Percentiles rank a stretch among this genome's conserved stretches.
phyloP scores from a whole-genome alignment of 805 yeast species.

The Candida golubevii region DNA sequence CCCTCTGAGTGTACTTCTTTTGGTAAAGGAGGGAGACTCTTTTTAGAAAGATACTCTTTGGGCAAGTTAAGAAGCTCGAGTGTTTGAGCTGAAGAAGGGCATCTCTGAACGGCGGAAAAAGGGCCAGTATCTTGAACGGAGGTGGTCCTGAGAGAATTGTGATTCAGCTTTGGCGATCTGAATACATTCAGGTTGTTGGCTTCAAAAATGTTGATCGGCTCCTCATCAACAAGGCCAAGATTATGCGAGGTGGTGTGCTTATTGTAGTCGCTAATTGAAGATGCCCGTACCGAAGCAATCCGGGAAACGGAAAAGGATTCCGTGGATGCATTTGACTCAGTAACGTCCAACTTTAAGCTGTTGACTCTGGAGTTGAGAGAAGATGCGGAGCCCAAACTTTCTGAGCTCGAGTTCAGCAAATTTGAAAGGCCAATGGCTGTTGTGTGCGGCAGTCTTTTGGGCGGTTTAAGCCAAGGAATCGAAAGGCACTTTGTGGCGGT shows the following conservation, averaged over 20 bases:
- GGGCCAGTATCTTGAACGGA: not conserved
- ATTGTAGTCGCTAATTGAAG: constrained; percentile 33
- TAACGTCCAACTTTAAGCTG: not conserved
- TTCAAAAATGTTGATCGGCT: constrained; percentile 5
- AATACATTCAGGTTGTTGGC: constrained; percentile 32
- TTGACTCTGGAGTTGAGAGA: constrained; percentile 3
- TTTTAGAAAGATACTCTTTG: constrained; percentile 25
- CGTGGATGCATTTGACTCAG: constrained; percentile 5
- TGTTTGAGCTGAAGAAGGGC: constrained; percentile 7
- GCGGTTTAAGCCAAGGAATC: constrained; percentile 30
- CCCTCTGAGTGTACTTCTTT: constrained; percentile 6
- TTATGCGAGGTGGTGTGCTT: constrained; percentile 31
- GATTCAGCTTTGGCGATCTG: constrained; percentile 1
- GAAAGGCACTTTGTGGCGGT: constrained; percentile 32
- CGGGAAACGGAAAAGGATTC: constrained; percentile 15
- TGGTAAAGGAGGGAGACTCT: constrained; percentile 20
- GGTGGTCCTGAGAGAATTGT: not conserved
- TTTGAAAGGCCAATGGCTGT: not conserved
- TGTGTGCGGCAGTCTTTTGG: not conserved
- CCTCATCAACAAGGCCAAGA: constrained; percentile 2
- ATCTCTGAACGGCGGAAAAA: not conserved
- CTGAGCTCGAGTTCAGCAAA: constrained; percentile 10
- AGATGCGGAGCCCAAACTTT: constrained; percentile 11
- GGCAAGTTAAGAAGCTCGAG: constrained; percentile 30
- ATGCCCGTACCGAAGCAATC: constrained; percentile 32